Base-by-base conservation (phyloP, 2,329 filamentous ascomycete genomes). In the Cordyceps militaris region DNA sequence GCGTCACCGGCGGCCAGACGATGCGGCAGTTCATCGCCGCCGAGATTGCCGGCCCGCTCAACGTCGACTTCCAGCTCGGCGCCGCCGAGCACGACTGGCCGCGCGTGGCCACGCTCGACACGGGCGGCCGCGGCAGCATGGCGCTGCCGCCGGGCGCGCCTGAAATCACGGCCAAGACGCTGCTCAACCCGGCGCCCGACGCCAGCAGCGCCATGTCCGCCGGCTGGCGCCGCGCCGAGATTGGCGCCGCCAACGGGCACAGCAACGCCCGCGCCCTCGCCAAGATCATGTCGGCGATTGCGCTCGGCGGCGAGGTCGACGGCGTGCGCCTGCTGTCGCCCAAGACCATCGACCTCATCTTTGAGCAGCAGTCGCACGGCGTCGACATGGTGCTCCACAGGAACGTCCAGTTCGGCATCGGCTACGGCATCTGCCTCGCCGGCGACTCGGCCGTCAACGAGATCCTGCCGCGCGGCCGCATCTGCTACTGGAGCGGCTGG, bases 41-140 rank as follows among this genome's bases (percentile, higher is more conserved):
- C 5, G 65, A 65, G 51, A 73, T 81, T 23, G 67, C 74, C 0
- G 63, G 51, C 0, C 76, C 78, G 0, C 61, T 76, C 3, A 62
- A 62, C 0, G 77, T 77, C 1, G 79, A 80, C 62, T 79, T 79
- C 56, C 70, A 73, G 43, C 66, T 80, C 16, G 77, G 77, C 1
- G 66, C 72, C 2, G 50, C 61, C 1, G 74, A 80, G 50, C 63
- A 70, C 7, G 72, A 79, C 59, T 74, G 69, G 69, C 40, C 60
- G 3, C 76, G 77, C 9, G 63, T 76, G 3, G 68, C 73, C 0
- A 65, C 72, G 7, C 59, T 75, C 3, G 58, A 72, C 70, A 4
- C 61, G 66, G 1, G 53, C 63, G 4, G 19, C 48, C 10, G 34
- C 63, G 0, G 42, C 44, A 3, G 2, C 62, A 3, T 65, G 67